Evolutionary conservation across 371 early-diverging fungal genomes (phyloP).

Genomic region (Syncephalastrum contaminatum): DNA sequence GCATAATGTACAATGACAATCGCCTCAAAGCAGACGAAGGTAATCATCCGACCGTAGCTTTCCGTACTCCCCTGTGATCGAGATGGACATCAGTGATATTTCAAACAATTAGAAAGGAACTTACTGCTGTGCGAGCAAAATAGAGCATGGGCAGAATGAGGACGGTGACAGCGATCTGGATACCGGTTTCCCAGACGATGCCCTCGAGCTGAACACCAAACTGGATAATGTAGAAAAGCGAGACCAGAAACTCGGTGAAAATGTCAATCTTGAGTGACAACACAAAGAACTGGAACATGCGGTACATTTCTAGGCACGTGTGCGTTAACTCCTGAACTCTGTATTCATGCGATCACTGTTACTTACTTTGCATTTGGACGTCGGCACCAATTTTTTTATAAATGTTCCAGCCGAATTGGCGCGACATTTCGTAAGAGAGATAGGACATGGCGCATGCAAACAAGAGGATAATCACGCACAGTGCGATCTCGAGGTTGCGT

Average conservation of each 20-base stretch:
- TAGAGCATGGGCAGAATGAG: slow-evolving; percentile 44
- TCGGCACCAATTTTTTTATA: slow-evolving; percentile 45
- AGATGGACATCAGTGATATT: not conserved
- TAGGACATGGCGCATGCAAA: slow-evolving; percentile 32
- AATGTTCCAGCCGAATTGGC: slow-evolving; percentile 43
- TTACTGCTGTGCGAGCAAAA: slow-evolving; percentile 46
- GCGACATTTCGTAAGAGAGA: slow-evolving; percentile 34
- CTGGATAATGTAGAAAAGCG: slow-evolving; percentile 46
- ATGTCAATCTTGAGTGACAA: slow-evolving; percentile 45
- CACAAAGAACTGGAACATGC: slow-evolving; percentile 50
- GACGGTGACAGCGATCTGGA: slow-evolving; percentile 39
- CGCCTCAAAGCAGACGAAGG: slow-evolving; percentile 37
- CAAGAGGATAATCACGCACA: slow-evolving; percentile 31
- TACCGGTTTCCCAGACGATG: slow-evolving; percentile 31
- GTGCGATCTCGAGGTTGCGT: slow-evolving; percentile 40
- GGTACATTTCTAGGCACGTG: slow-evolving; percentile 35
- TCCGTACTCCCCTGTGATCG: slow-evolving; percentile 35
- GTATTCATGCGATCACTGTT: not conserved
- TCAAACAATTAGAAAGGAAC: not conserved
- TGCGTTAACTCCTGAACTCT: too few relatives aligned
- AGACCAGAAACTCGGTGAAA: slow-evolving; percentile 46
- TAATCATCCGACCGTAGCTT: slow-evolving; percentile 37
- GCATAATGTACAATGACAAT: slow-evolving; percentile 39
- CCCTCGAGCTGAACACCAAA: slow-evolving; percentile 27
- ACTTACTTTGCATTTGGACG: slow-evolving; percentile 30